Base-by-base conservation (phyloP, 805 yeast species). In the Yarrowia sp. region DNA sequence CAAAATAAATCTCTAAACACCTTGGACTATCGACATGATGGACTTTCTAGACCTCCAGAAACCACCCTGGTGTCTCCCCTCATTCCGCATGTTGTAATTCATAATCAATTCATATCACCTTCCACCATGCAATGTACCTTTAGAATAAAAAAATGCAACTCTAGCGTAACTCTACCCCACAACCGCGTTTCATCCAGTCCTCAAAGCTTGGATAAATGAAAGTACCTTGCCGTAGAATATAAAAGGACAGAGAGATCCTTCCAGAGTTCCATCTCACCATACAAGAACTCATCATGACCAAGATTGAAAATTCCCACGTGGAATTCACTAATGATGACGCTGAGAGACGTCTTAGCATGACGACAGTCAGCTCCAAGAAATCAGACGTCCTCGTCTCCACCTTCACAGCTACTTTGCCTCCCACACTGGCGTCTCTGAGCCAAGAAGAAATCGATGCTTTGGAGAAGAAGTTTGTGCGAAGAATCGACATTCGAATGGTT, bases 391-490 rank as follows among this genome's bases (percentile, higher is more conserved):
- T 48, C 16, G 38, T 48, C 17, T 48, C 54, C 7, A 48, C 54
- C 7, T 30, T 48, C 38, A 48, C 54, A 48, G 54, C 54, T 2
- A 4, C 54, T 21, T 12, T 48, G 35, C 54, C 54, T 14, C 54
- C 54, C 4, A 32, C 54, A 3, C 14, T 48, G 54, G 36, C 54
- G 1, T 12, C 38, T 8, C 26, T 48, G 19, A 48, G 54, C 9
- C 54, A 19, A 32, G 28, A 48, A 7, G 54, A 48, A 8, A 19
- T 48, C 14, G 38, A 32, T 14, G 54, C 19, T n/a, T 14, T 83
- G 52, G 83, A 82, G 67, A 74, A 69, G 62, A 79, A 75, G 66
- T 77, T 83, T 16, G 78, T 78, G 36, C 70, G 81, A 51, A 83
- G 81, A 67, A 73, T 82, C 44, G 88, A 85, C 68, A 30, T 79